phyloP scores from a whole-genome alignment of 768 basidiomycete genomes.

The Boletus rubroflammeus region DNA sequence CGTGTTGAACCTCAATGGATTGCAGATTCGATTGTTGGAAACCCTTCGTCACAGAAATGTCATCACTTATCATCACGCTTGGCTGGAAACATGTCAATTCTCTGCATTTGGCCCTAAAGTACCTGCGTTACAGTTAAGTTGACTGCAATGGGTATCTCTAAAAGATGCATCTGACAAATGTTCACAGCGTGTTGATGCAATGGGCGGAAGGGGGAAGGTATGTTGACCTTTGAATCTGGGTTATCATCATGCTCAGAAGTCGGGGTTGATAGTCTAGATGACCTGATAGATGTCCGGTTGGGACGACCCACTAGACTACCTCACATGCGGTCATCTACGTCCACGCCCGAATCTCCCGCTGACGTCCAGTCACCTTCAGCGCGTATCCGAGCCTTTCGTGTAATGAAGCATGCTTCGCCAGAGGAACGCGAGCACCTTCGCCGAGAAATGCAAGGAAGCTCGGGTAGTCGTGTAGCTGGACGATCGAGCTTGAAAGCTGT shows the following conservation, averaged over 20 bases:
- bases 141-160: not conserved
- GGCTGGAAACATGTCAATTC: conserved; percentile 85
- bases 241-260: not conserved
- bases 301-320: conserved; percentile 50
- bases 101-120: conserved; percentile 86
- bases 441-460: conserved; percentile 43
- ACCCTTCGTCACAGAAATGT: conserved; percentile 89
- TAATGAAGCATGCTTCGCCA: conserved; percentile 60
- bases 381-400: conserved; percentile 73
- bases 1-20: not conserved
- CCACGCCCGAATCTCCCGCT: conserved; percentile 22
- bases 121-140: conserved; percentile 77
- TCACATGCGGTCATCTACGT: conserved; percentile 37
- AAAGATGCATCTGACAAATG: not conserved
- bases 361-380: conserved; percentile 59
- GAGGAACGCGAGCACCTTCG: conserved; percentile 61
- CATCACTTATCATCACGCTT: conserved; percentile 92
- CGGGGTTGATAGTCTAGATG: conserved; percentile 55
- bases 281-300: conserved; percentile 77
- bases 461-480: conserved; percentile 21
- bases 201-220: conserved; percentile 86
- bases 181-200: conserved; percentile 77
- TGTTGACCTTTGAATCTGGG: not conserved
- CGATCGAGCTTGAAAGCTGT: conserved; percentile 61
- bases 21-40: conserved; percentile 78